Base-by-base conservation (phyloP, 371 early-diverging fungal species). In the Mucor velutinosus region DNA sequence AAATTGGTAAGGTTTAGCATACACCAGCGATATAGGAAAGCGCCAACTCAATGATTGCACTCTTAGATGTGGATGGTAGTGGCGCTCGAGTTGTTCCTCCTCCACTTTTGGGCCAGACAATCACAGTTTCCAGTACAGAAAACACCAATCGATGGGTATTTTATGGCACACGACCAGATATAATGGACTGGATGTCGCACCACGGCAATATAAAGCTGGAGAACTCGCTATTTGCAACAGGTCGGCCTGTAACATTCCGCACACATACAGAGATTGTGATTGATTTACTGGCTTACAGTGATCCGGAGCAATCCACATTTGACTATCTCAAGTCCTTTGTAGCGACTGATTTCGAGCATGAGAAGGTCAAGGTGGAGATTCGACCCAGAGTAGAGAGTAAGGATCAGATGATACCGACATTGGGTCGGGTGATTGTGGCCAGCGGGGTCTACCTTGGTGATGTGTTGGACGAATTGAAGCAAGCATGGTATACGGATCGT, bases 111-210 rank as follows among this genome's bases (percentile, higher is more conserved):
- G 64, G 66, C 21, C 69, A 76, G 14, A 80, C 76, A 41, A 72
- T 82, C 17, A 73, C 80, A 23, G 60, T 82, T 8, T 64, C 80
- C 3, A 76, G 75, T 21, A 70, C 70, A 23, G 73, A 72, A 17
- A 78, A 72, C 45, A 80, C 77, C 0, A 70, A 73, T n/a, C 73
- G 74, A 3, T 82, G 78, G 78, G 69, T 75, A 2, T 82, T 82
- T 33, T 75, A 75, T 55, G 83, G 83, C 33, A 82, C 80, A n/a
- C 73, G 83, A 41, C 67, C 72, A 19, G 73, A 79, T 10, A 80
- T 82, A 12, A 11, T 82, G 4, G 75, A 78, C 15, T 82, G 83
- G 83, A 75, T 82, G 25, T 70, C 70, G 7, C 53, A 71, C 23
- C 80, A 78, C 64, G 23, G 61, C 2, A 53, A 76, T 7, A 67